Percentiles rank a stretch among this genome's conserved stretches.
Evolutionary conservation across 83 land plant species (phyloP).

Genomic region (Thuja plicata): DNA sequence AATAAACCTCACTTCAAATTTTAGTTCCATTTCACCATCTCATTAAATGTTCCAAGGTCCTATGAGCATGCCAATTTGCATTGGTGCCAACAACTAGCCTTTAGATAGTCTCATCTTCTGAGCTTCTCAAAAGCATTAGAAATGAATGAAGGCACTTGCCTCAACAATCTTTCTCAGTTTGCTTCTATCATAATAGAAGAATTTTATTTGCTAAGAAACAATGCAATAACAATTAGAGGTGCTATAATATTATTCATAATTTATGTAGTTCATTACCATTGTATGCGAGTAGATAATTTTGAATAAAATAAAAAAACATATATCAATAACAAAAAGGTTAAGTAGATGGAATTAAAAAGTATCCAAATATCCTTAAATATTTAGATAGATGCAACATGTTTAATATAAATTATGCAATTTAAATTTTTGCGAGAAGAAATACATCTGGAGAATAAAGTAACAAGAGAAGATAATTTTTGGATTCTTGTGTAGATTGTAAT

Average conservation of each 20-base stretch:
- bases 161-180: conserved; percentile 89
- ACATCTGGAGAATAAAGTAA: too few species aligned
- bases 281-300: neutral
- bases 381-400: neutral
- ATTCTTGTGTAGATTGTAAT: too few species aligned
- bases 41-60: neutral
- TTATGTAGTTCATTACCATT: neutral
- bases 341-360: neutral
- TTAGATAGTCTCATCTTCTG: conserved; percentile 81
- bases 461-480: too few species aligned
- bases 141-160: conserved; percentile 91
- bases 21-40: neutral
- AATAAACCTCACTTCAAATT: neutral
- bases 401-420: too few species aligned
- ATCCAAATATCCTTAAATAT: neutral
- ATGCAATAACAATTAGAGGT: neutral
- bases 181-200: conserved; percentile 47
- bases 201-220: neutral
- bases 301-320: neutral
- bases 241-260: neutral
- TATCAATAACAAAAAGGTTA: neutral
- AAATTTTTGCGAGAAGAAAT: too few species aligned
- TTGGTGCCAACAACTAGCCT: conserved; percentile 93
- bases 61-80: conserved; percentile 69
- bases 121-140: conserved; percentile 71